Evolutionary conservation across 805 yeast genomes (phyloP).

Genomic region (Lachancea sp.): DNA sequence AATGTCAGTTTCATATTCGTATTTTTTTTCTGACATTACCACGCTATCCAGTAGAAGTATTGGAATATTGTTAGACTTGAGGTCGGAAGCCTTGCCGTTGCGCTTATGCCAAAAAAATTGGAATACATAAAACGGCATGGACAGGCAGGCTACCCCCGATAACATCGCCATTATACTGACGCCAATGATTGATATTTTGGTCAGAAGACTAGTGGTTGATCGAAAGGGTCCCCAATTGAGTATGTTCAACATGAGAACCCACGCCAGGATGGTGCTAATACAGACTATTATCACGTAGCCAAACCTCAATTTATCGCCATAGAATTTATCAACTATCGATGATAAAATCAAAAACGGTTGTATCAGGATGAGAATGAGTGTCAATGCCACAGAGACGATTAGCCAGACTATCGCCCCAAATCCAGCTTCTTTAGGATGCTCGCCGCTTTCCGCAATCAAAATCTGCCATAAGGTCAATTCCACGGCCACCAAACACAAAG

Average conservation of each 20-base stretch:
- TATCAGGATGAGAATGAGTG: constrained; percentile 21
- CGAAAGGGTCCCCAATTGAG: constrained; percentile 28
- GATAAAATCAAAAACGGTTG: constrained; percentile 30
- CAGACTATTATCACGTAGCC: constrained; percentile 22
- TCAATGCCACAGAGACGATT: constrained; percentile 17
- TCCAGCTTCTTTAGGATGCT: constrained; percentile 12
- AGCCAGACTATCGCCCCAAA: constrained; percentile 28
- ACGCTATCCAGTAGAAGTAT: constrained; percentile 24
- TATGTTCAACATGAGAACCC: constrained; percentile 15
- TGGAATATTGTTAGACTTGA: constrained; percentile 12
- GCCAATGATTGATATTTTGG: constrained; percentile 31
- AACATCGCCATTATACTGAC: constrained; percentile 30
- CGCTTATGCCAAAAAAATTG: constrained; percentile 10
- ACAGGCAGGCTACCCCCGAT: constrained; percentile 32
- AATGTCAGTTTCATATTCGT: constrained; percentile 18
- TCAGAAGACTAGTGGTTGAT: constrained; percentile 25
- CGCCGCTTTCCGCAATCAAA: constrained; percentile 18
- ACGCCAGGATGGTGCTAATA: constrained; percentile 10
- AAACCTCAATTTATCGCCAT: constrained; percentile 21
- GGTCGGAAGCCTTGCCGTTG: not conserved
- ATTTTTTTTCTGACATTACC: constrained; percentile 15
- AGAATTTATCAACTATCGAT: constrained; percentile 28
- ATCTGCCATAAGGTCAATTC: constrained; percentile 32
- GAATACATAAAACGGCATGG: constrained; percentile 27
- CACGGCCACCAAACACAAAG: constrained; percentile 24